Percentiles rank a stretch among this genome's conserved stretches.
phyloP scores from a whole-genome alignment of 75 land plant species.

The Selaginella moellendorffii region DNA sequence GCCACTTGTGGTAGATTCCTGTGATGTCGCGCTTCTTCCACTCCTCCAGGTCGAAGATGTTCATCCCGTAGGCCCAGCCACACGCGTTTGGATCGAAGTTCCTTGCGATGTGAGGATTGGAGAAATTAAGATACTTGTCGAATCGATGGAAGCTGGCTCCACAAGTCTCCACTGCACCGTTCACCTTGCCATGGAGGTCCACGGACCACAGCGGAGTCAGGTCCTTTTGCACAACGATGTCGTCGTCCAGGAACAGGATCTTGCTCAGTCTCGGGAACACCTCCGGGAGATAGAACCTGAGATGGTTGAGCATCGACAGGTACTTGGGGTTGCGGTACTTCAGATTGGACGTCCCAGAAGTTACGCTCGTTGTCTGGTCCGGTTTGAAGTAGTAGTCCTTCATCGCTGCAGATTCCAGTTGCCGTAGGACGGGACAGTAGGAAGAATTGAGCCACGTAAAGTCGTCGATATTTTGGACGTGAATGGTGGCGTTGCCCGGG shows the following conservation, averaged over 20 bases:
- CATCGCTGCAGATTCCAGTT: constrained; percentile 7
- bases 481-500: constrained; percentile 40
- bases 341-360: constrained; percentile 1
- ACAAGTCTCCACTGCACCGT: constrained; percentile 8
- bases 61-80: constrained; percentile 10
- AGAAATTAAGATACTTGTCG: constrained; percentile 6
- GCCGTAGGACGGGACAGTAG: constrained; percentile 27
- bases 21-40: constrained; percentile 7
- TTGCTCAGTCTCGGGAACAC: constrained; percentile 1
- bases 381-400: constrained; percentile 10
- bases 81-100: constrained; percentile 9
- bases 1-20: constrained; percentile 9
- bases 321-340: constrained; percentile 7
- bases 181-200: constrained; percentile 2
- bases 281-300: constrained; percentile 3
- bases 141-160: constrained; percentile 8
- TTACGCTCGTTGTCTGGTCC: constrained; percentile 6
- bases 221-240: constrained; percentile 9
- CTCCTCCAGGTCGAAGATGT: constrained; percentile 1
- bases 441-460: constrained; percentile 30
- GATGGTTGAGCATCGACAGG: constrained; percentile 2
- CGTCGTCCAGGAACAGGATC: constrained; percentile 5
- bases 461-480: constrained; percentile 36
- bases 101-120: constrained; percentile 10
- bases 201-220: constrained; percentile 1